Conservation (phyloP, 768 basidiomycete species). For the Coprinopsis sp. region DNA sequence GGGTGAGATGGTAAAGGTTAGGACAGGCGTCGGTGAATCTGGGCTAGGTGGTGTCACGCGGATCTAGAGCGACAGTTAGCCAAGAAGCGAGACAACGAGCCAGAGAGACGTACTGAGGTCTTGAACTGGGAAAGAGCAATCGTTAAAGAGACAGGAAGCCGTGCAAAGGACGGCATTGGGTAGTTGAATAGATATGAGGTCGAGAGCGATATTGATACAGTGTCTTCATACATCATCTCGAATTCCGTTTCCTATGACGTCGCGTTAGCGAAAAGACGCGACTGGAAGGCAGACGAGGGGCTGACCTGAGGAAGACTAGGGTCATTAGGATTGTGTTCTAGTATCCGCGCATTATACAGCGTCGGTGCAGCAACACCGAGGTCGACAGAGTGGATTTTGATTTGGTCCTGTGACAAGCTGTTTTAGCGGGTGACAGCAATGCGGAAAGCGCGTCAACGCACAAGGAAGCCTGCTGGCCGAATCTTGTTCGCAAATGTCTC, state of each 20-base stretch:
- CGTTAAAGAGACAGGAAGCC: constrained; percentile 76
- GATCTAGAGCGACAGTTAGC: constrained; percentile 38
- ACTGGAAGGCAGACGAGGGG: not conserved
- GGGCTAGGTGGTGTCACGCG: constrained; percentile 57
- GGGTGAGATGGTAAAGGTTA: constrained; percentile 74
- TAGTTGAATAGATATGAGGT: constrained; percentile 84
- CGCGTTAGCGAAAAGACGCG: constrained; percentile 8
- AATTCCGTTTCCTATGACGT: constrained; percentile 67
- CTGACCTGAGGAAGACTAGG: constrained; percentile 15
- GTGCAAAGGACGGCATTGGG: constrained; percentile 76
- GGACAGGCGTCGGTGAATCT: constrained; percentile 47
- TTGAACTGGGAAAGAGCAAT: constrained; percentile 74
- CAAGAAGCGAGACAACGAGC: constrained; percentile 2
- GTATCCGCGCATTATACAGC: constrained; percentile 63
- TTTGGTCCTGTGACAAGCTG: constrained; percentile 58
- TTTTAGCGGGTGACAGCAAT: constrained; percentile 2
- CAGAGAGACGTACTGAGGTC: constrained; percentile 45
- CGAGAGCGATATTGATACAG: constrained; percentile 75
- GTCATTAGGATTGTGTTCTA: constrained; percentile 13
- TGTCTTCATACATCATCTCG: constrained; percentile 81
- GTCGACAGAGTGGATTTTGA: constrained; percentile 80
- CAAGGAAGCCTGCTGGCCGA: constrained; percentile 65
- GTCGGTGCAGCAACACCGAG: constrained; percentile 79
- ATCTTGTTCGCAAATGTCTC: constrained; percentile 79
- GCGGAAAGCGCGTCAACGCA: constrained; percentile 27